Percentiles rank a stretch among this genome's conserved stretches.
Conservation (phyloP, 2,329 filamentous ascomycete species). For the Zymoseptoria ardabiliae region DNA sequence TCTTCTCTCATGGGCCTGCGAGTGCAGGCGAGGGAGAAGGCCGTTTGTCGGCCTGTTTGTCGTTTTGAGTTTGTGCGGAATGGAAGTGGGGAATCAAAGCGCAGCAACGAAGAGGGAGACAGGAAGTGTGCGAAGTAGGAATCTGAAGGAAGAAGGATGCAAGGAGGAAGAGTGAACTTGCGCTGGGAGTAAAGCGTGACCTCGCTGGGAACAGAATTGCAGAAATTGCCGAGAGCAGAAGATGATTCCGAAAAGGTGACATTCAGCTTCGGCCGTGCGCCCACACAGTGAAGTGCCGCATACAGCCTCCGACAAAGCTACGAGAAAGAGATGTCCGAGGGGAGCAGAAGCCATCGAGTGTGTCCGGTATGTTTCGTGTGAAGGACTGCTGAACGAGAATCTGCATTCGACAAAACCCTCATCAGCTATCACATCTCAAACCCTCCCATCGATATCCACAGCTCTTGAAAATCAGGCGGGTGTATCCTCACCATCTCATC, state of each 20-base stretch:
- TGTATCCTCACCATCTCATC: background rate
- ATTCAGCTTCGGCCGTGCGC: background rate
- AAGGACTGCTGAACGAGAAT: background rate
- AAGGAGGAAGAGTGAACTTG: background rate
- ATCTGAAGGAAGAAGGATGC: background rate
- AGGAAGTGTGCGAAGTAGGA: background rate
- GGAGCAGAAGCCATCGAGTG: background rate
- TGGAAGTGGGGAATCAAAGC: background rate
- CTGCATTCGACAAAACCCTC: background rate
- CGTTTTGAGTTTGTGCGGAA: background rate
- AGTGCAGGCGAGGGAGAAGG: constrained; percentile 25
- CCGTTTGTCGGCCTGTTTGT: constrained; percentile 19
- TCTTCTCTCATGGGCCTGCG: constrained; percentile 21
- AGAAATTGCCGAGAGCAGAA: background rate
- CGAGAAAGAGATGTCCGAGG: background rate
- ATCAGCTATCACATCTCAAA: constrained; percentile 5
- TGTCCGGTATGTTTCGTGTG: too few species aligned
- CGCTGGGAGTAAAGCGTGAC: background rate
- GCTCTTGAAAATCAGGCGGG: background rate
- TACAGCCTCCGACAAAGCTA: background rate
- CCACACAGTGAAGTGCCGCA: background rate
- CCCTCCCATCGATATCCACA: background rate
- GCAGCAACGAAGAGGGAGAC: background rate
- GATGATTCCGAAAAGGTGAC: background rate
- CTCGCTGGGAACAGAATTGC: background rate